phyloP scores from a whole-genome alignment of 768 basidiomycete species.

The Hirschioporus abietinus region DNA sequence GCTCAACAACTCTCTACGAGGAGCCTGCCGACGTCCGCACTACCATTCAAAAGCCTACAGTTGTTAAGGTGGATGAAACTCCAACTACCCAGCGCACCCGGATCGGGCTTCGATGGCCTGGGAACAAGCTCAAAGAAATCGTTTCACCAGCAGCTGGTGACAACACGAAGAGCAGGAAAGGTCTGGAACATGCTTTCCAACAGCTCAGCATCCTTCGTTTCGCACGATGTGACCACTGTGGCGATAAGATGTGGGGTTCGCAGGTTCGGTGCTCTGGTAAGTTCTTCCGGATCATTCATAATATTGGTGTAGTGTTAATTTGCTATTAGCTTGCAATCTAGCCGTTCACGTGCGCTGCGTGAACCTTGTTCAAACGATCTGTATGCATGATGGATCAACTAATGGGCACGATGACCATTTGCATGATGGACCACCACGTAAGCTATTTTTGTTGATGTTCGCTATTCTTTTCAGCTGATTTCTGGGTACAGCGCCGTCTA shows the following conservation, averaged over 20 bases:
- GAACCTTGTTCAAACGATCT: slow-evolving; percentile 58
- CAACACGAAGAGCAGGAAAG: slow-evolving; percentile 25
- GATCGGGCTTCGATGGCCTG: slow-evolving; percentile 71
- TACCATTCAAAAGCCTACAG: neutral
- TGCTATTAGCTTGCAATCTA: slow-evolving; percentile 65
- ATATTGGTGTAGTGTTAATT: neutral
- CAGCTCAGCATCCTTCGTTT: slow-evolving; percentile 85
- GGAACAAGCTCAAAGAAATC: slow-evolving; percentile 43
- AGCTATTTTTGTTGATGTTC: slow-evolving; percentile 12
- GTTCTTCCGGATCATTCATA: slow-evolving; percentile 25
- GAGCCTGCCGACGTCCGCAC: neutral
- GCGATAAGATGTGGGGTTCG: slow-evolving; percentile 99
- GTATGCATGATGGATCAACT: slow-evolving; percentile 45
- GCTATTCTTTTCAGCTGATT: slow-evolving; percentile 13
- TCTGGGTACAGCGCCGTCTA: slow-evolving; percentile 58
- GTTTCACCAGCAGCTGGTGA: neutral
- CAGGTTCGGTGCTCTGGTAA: slow-evolving; percentile 84
- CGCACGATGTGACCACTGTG: slow-evolving; percentile 91
- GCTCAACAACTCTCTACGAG: slow-evolving; percentile 6
- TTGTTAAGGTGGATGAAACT: slow-evolving; percentile 32
- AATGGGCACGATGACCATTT: slow-evolving; percentile 25
- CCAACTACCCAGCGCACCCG: slow-evolving; percentile 46
- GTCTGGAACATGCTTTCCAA: slow-evolving; percentile 79
- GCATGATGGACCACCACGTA: slow-evolving; percentile 27
- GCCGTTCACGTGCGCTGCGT: slow-evolving; percentile 87